Evolutionary conservation across 2,329 filamentous ascomycete genomes (phyloP).

Genomic region (Aureobasidium melanogenum): DNA sequence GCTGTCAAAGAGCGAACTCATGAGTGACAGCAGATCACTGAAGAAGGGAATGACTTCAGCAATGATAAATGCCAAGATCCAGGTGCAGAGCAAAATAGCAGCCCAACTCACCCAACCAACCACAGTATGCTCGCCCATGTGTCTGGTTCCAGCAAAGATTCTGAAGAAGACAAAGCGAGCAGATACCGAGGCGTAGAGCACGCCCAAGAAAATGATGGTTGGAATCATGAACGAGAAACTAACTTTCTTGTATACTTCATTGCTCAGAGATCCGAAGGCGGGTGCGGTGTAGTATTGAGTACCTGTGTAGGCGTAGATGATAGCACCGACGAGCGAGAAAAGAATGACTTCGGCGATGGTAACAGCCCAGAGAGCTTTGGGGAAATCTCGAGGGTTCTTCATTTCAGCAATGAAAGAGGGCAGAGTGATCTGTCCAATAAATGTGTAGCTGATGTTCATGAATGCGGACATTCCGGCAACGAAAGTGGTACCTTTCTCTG

Average conservation of each 20-base stretch:
- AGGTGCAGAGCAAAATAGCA: slow-evolving; percentile 62
- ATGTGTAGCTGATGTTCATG: slow-evolving; percentile 92
- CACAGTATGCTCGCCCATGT: slow-evolving; percentile 73
- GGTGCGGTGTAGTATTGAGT: slow-evolving; percentile 83
- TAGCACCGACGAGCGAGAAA: slow-evolving; percentile 70
- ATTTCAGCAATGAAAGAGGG: slow-evolving; percentile 95
- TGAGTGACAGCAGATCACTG: slow-evolving; percentile 56
- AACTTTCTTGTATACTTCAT: slow-evolving; percentile 71
- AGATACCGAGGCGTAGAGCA: slow-evolving; percentile 83
- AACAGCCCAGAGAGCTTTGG: slow-evolving; percentile 84
- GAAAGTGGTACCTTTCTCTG: slow-evolving; percentile 64
- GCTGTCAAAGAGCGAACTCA: slow-evolving; percentile 85
- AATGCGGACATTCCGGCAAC: slow-evolving; percentile 79
- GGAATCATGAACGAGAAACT: slow-evolving; percentile 94
- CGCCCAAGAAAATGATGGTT: slow-evolving; percentile 84
- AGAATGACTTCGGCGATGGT: slow-evolving; percentile 81
- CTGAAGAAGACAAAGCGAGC: slow-evolving; percentile 90
- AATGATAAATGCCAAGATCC: slow-evolving; percentile 87
- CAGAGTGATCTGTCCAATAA: slow-evolving; percentile 90
- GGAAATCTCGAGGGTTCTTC: slow-evolving; percentile 72
- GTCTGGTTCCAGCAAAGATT: slow-evolving; percentile 67
- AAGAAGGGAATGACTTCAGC: slow-evolving; percentile 70
- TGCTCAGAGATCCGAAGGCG: slow-evolving; percentile 74
- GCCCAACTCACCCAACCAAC: slow-evolving; percentile 75
- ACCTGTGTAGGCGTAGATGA: slow-evolving; percentile 81